Percentiles rank a stretch among this genome's conserved stretches.
These are phyloP conservation scores for Puccinia triticina DNA, from an alignment of 1,284 basidiomycete species.

Conservation along the genomic window DNA sequence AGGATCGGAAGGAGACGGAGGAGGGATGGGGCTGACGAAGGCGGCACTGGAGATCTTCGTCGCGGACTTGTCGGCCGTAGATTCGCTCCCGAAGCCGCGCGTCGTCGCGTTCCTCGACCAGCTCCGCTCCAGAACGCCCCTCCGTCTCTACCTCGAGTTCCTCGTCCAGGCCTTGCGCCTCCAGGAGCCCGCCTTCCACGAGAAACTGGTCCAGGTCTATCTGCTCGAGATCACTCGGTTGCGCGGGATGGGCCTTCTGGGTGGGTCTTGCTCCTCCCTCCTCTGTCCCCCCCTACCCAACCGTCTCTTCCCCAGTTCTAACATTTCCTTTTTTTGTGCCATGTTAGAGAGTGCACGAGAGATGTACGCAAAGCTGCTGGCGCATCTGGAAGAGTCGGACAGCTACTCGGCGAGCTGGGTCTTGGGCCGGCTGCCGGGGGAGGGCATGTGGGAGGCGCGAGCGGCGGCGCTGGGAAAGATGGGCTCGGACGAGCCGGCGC, in stretches of 20 bases:
- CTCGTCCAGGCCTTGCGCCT: conserved; percentile 65
- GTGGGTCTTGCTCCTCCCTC: conserved; percentile 61
- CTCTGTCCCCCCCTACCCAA: neutral
- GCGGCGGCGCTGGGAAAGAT: conserved; percentile 86
- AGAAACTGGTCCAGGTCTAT: conserved; percentile 84
- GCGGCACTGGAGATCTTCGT: conserved; percentile 75
- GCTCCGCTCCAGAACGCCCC: conserved; percentile 60
- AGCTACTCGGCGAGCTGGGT: conserved; percentile 78
- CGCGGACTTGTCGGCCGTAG: conserved; percentile 78
- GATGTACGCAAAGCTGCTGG: conserved; percentile 72
- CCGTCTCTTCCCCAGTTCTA: neutral
- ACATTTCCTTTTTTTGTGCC: conserved; percentile 23
- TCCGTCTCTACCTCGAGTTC: conserved; percentile 78
- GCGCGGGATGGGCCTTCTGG: conserved; percentile 67
- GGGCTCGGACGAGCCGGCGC: conserved; percentile 85
- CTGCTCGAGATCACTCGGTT: conserved; percentile 67
- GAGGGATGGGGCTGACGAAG: neutral
- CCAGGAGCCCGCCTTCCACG: conserved; percentile 68
- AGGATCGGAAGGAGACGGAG: conserved; percentile 66
- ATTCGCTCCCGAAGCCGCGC: conserved; percentile 72
- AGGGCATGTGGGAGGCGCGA: conserved; percentile 82
- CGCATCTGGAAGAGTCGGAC: conserved; percentile 74
- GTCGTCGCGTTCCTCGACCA: conserved; percentile 72
- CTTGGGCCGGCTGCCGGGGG: conserved; percentile 73
- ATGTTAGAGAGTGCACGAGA: conserved; percentile 53